These are phyloP conservation scores for Poterioochromonas sp. DNA, from an alignment of 352 stramenopile species.

Conservation along the genomic window DNA sequence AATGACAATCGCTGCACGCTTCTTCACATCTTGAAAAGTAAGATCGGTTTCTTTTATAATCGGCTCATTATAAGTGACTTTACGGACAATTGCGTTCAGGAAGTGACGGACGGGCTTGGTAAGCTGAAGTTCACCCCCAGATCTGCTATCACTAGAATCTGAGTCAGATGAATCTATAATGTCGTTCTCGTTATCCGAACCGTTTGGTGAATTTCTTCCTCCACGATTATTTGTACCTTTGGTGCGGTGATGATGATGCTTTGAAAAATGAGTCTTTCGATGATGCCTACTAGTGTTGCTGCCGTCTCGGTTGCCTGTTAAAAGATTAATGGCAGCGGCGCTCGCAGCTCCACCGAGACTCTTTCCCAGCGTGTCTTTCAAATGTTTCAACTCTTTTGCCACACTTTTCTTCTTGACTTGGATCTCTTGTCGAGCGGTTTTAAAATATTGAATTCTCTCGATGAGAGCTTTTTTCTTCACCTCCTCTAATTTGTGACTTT, in stretches of 20 bases:
- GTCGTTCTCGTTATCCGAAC: neutral
- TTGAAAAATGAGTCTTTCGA: neutral
- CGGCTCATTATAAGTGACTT: conserved; percentile 4
- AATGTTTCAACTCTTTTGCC: neutral
- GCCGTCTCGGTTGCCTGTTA: neutral
- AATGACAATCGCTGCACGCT: neutral
- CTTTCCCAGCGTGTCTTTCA: neutral
- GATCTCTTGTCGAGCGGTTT: neutral
- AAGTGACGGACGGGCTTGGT: conserved; percentile 19
- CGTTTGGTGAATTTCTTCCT: neutral
- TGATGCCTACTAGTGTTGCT: neutral
- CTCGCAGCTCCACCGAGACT: neutral
- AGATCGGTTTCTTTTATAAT: neutral
- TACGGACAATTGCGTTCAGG: conserved; percentile 8
- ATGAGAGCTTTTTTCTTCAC: neutral
- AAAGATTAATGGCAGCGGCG: no score
- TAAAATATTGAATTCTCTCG: conserved; percentile 1
- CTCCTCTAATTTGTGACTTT: neutral
- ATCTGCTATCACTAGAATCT: neutral
- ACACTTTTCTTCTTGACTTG: neutral
- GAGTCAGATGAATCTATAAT: neutral
- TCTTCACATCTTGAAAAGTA: neutral
- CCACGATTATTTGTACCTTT: neutral
- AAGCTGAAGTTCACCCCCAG: neutral
- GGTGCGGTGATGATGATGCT: neutral